These are phyloP conservation scores for Komagataella pastoris DNA, from an alignment of 805 yeast genomes.

Conservation along the genomic window DNA sequence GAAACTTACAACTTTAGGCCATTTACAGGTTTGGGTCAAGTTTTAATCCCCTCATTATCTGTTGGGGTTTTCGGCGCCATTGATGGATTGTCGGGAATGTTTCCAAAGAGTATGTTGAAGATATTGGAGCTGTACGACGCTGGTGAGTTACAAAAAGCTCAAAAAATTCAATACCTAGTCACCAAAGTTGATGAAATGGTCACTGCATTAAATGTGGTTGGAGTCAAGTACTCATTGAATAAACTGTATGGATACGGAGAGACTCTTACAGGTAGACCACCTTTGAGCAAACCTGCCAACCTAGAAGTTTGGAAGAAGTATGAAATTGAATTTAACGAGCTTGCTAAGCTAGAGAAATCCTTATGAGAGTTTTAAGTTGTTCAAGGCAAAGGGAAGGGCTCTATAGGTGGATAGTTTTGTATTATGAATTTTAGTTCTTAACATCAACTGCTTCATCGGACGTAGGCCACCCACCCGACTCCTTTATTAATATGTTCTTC, in stretches of 20 bases:
- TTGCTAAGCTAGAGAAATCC: slow-evolving; percentile 4
- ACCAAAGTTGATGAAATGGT: slow-evolving; percentile 33
- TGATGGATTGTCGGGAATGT: slow-evolving; percentile 39
- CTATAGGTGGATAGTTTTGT: not conserved
- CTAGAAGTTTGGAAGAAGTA: slow-evolving; percentile 16
- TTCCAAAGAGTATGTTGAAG: slow-evolving; percentile 32
- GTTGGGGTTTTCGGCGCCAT: slow-evolving; percentile 36
- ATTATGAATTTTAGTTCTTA: not conserved
- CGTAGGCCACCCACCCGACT: too few species aligned
- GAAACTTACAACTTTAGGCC: slow-evolving; percentile 23
- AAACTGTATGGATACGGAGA: slow-evolving; percentile 27
- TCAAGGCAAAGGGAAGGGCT: too few species aligned
- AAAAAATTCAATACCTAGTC: slow-evolving; percentile 24
- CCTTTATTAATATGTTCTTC: not conserved
- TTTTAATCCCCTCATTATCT: slow-evolving; percentile 31
- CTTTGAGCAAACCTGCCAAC: slow-evolving; percentile 23
- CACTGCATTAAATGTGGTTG: slow-evolving; percentile 28
- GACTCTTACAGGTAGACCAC: slow-evolving; percentile 28
- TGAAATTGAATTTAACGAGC: slow-evolving; percentile 2
- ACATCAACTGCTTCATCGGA: not conserved
- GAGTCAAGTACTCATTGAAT: slow-evolving; percentile 29
- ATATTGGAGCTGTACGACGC: slow-evolving; percentile 23
- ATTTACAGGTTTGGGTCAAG: slow-evolving; percentile 39
- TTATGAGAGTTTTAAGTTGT: not conserved
- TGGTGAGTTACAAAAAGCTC: slow-evolving; percentile 28